Evolutionary conservation across 2,329 filamentous ascomycete species (phyloP).

Genomic region (Nectriaceae sp.): DNA sequence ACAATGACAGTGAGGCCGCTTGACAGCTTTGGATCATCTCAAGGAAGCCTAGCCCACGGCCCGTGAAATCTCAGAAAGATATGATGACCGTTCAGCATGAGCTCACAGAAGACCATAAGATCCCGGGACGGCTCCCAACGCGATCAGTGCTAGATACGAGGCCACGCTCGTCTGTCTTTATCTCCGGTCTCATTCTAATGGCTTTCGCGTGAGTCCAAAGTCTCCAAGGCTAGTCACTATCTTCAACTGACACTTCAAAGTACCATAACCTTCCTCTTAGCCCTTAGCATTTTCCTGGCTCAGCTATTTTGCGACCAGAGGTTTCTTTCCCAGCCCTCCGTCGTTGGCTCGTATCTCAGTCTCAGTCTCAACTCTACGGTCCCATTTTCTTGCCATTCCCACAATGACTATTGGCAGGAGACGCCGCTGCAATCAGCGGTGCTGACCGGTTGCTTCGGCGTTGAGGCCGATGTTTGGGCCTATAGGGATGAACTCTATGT

Average conservation of each 20-base stretch:
- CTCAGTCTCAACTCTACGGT: conserved; percentile 10
- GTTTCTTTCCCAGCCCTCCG: too few species aligned
- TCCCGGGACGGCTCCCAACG: too few species aligned
- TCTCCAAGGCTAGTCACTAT: too few species aligned
- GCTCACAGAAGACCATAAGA: too few species aligned
- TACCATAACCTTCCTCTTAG: conserved; percentile 6
- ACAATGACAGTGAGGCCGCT: neutral
- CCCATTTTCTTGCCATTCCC: conserved; percentile 63
- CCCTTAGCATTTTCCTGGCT: conserved; percentile 11
- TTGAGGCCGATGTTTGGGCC: conserved; percentile 72
- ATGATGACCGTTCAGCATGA: too few species aligned
- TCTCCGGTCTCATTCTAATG: neutral
- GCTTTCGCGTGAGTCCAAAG: neutral
- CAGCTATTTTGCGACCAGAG: conserved; percentile 9
- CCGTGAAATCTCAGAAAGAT: too few species aligned
- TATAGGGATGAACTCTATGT: conserved; percentile 58
- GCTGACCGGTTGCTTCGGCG: conserved; percentile 58
- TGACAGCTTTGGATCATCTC: too few species aligned
- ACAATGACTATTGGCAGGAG: conserved; percentile 71
- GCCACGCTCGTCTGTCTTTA: too few species aligned
- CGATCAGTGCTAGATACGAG: too few species aligned
- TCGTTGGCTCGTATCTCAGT: neutral
- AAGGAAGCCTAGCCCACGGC: too few species aligned
- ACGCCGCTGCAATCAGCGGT: conserved; percentile 65
- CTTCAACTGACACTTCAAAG: neutral